Conservation (phyloP, 2,329 filamentous ascomycete species). For the Aphanocladium album region DNA sequence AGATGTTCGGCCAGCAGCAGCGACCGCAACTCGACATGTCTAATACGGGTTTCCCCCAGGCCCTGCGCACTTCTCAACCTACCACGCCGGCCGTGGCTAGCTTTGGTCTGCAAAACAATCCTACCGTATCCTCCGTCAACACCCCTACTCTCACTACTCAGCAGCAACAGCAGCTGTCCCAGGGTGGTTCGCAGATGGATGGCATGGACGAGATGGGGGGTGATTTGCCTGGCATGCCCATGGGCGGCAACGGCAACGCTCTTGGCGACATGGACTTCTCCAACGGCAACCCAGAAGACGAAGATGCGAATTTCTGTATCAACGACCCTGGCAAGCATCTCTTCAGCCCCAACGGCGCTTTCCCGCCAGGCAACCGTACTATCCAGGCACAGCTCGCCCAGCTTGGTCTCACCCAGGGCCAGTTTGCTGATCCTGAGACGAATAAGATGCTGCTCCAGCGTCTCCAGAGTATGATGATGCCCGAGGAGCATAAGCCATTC, state of each 20-base stretch:
- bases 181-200: slow-evolving; percentile 40
- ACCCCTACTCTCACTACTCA: slow-evolving; percentile 85
- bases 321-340: slow-evolving; percentile 93
- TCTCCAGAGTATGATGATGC: slow-evolving; percentile 57
- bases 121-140: slow-evolving; percentile 94
- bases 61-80: slow-evolving; percentile 78
- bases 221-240: slow-evolving; percentile 59
- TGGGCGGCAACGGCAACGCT: slow-evolving; percentile 49
- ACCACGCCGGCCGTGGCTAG: slow-evolving; percentile 74
- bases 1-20: slow-evolving; percentile 61
- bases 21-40: slow-evolving; percentile 73
- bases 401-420: slow-evolving; percentile 68
- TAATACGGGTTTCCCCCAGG: slow-evolving; percentile 69
- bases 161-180: slow-evolving; percentile 61
- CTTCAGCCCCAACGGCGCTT: slow-evolving; percentile 76
- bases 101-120: slow-evolving; percentile 84
- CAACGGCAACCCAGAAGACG: slow-evolving; percentile 36
- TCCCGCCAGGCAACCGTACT: slow-evolving; percentile 58
- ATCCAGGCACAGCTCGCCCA: slow-evolving; percentile 65
- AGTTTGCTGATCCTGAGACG: slow-evolving; percentile 74
- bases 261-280: slow-evolving; percentile 48
- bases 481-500: slow-evolving; percentile 95
- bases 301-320: slow-evolving; percentile 57
- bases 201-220: slow-evolving; percentile 67
- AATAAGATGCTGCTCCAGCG: slow-evolving; percentile 54